Base-by-base conservation (phyloP, 345 rosid species). In the Eucalyptus urophylla region DNA sequence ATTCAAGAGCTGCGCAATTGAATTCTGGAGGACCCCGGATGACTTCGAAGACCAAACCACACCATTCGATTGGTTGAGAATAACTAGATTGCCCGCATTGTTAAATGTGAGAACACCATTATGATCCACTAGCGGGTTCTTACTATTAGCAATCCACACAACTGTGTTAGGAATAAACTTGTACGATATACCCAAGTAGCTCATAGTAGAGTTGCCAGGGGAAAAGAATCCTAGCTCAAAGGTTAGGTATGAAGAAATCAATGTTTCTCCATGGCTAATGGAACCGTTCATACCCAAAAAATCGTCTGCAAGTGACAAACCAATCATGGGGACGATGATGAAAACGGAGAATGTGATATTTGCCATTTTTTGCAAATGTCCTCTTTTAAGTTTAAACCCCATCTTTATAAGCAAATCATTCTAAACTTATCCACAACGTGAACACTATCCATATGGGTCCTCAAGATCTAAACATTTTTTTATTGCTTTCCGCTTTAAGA, bases 101-200 rank as follows among this genome's bases (percentile, higher is more conserved):
- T n/a, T 86, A 19, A 92, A 89, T 58, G 89, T 89, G 80, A 93
- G 86, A 14, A 14, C 87, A 14, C 85, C 92, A 7, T 92, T 58
- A 31, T 86, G 60, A 24, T 88, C 49, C 12, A 80, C 27, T 17
- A 93, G 86, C 11, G 92, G 92, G n/a, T 33, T 14, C 17, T 93
- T 91, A 87, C 93, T 92, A 33, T 93, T 93, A 25, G 95, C 94
- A 8, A 93, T 92, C 94, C 94, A 92, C 19, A 92, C 94, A 27
- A 91, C 88, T 3, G 81, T 62, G n/a, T 16, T 83, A 3, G 27
- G 47, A 4, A 50, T 45, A 25, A 88, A 86, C 89, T 88, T 92
- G 88, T 88, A 91, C 93, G 93, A 91, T 22, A 92, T 92, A 44
- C 95, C 95, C 72, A 93, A 44, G 37, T 92, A 92, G 69, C 91